Evolutionary conservation across 345 rosid genomes (phyloP).

Genomic region (Eucalyptus decipiens): DNA sequence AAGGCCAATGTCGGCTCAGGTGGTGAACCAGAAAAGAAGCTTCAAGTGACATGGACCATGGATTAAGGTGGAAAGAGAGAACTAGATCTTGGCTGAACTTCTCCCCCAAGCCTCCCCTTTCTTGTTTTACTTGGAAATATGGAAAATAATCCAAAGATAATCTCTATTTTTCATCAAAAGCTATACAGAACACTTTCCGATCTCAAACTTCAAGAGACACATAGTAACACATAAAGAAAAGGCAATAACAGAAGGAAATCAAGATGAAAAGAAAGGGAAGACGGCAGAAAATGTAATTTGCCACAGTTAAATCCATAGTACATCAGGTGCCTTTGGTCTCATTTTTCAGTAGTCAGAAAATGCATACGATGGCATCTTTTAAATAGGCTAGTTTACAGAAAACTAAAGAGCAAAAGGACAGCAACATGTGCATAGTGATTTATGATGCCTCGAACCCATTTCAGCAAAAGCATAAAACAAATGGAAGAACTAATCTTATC

Average conservation of each 20-base stretch:
- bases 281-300: neutral
- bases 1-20: neutral
- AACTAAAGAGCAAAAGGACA: neutral
- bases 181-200: neutral
- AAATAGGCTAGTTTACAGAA: neutral
- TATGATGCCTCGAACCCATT: neutral
- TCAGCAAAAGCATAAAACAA: neutral
- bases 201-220: neutral
- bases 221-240: neutral
- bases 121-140: neutral
- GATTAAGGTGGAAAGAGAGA: neutral
- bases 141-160: neutral
- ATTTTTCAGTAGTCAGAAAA: neutral
- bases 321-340: neutral
- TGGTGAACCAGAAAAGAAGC: neutral
- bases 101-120: neutral
- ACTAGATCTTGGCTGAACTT: slow-evolving; percentile 5
- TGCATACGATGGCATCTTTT: neutral
- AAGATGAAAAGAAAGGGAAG: neutral
- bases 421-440: neutral
- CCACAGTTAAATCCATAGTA: neutral
- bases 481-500: neutral
- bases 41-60: neutral
- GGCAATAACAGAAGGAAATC: neutral
- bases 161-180: neutral